Base-by-base conservation (phyloP, 805 yeast genomes). In the Saitoella complicata region DNA sequence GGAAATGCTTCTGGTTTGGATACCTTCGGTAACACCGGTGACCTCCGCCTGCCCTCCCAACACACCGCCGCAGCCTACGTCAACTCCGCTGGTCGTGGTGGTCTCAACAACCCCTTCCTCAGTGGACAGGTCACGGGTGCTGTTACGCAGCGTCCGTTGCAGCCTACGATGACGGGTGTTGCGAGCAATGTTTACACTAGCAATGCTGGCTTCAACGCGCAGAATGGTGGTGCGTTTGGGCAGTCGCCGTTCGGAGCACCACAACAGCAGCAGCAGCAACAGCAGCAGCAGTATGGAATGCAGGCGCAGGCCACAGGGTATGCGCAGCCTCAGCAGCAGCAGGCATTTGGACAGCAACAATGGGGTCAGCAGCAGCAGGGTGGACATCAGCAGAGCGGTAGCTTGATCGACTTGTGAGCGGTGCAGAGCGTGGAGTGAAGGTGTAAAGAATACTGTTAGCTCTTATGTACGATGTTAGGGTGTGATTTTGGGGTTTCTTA, bases 11-110 rank as follows among this genome's bases (percentile, higher is more conserved):
- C 7, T 11, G 96, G 95, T 32, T 68, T 85, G 46, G 98, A 87
- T 64, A 87, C 96, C 0, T 91, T 83, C 61, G 94, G 94, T 59
- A 85, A 84, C 61, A 76, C 80, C 11, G 94, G 94, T 45, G 78
- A 75, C 13, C 61, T 76, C 6, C 77, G 95, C 65, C 73, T 88
- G 45, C 95, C 97, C 3, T 93, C 94, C 40, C 96, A 88, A 57
- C 88, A 82, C 59, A 88, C 96, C 1, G 75, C 73, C 52, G 77
- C 91, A 2, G 77, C 79, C 5, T 86, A 87, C 58, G 71, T 88
- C 54, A 85, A 82, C 62, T 82, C 95, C 29, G 78, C 82, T 49
- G 96, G 95, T 88, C 5, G 95, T 94, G 42, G 38, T 33, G 58
- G 65, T 31, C 62, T 36, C 31, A 13, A 37, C 21, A 38, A 32